A percentile compares a stretch with the other conserved stretches of the same genome.
phyloP scores from a whole-genome alignment of 192 early-diverging fungal species.

The Umbelopsis vinacea region DNA sequence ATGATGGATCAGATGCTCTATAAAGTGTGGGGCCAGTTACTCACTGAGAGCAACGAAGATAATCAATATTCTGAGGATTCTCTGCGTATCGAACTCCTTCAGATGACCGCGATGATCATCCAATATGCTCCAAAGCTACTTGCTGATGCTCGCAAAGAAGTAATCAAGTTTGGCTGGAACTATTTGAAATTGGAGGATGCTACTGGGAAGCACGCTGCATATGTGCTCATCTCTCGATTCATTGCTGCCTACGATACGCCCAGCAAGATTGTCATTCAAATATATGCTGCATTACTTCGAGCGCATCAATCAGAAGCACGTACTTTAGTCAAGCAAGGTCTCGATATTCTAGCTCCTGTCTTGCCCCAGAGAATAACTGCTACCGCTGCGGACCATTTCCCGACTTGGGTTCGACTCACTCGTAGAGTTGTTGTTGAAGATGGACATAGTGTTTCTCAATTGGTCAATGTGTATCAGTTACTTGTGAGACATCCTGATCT shows the following conservation, averaged over 20 bases:
- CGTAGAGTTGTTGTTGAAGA: slow-evolving; percentile 92
- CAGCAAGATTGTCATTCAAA: slow-evolving; percentile 83
- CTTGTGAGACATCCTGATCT: slow-evolving; percentile 86
- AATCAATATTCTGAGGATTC: slow-evolving; percentile 68
- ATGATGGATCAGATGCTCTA: slow-evolving; percentile 65
- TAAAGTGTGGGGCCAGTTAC: slow-evolving; percentile 61
- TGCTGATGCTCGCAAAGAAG: slow-evolving; percentile 80
- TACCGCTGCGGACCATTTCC: slow-evolving; percentile 48
- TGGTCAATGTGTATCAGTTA: slow-evolving; percentile 91
- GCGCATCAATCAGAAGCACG: slow-evolving; percentile 91
- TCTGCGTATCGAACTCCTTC: slow-evolving; percentile 85
- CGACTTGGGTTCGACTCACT: slow-evolving; percentile 87
- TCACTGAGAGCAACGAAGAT: slow-evolving; percentile 55
- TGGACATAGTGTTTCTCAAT: slow-evolving; percentile 86
- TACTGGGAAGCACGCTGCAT: slow-evolving; percentile 94
- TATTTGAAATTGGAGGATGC: slow-evolving; percentile 85
- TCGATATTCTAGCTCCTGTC: slow-evolving; percentile 92
- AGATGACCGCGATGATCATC: slow-evolving; percentile 87
- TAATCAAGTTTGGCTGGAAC: slow-evolving; percentile 96
- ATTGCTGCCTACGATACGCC: slow-evolving; percentile 94
- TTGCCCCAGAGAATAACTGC: slow-evolving; percentile 82
- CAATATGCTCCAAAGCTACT: slow-evolving; percentile 80
- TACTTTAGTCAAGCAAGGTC: slow-evolving; percentile 87
- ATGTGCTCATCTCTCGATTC: slow-evolving; percentile 91
- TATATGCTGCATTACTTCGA: slow-evolving; percentile 84